A percentile compares a stretch with the other conserved stretches of the same genome.
These are phyloP conservation scores for Punctularia strigosozonata DNA, from an alignment of 768 basidiomycete species.

Conservation along the genomic window DNA sequence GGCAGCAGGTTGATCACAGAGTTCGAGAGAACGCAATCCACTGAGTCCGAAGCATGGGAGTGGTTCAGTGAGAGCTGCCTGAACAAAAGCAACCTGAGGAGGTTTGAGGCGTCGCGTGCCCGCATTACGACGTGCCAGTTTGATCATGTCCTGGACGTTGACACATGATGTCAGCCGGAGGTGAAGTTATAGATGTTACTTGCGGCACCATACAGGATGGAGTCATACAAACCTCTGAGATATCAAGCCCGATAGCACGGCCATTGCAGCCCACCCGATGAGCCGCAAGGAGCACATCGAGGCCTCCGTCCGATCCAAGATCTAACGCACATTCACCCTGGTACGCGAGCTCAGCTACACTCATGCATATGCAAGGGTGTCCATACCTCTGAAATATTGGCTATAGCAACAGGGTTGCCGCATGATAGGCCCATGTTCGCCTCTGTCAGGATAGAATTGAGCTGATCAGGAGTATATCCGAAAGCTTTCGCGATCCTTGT, in stretches of 20 bases:
- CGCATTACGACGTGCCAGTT: conserved; percentile 34
- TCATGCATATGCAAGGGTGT: background rate
- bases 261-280: conserved; percentile 35
- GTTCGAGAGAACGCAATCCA: conserved; percentile 48
- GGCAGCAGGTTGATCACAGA: conserved; percentile 45
- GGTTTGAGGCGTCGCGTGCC: conserved; percentile 26
- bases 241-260: conserved; percentile 42
- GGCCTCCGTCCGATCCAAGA: conserved; percentile 45
- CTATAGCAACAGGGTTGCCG: conserved; percentile 38
- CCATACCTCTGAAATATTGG: conserved; percentile 32
- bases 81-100: conserved; percentile 37
- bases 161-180: background rate
- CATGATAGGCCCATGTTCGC: conserved; percentile 41
- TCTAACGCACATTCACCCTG: conserved; percentile 48
- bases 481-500: conserved; percentile 28
- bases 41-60: conserved; percentile 32
- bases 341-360: background rate
- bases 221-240: conserved; percentile 26
- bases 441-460: conserved; percentile 28
- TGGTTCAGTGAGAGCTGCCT: conserved; percentile 26
- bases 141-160: conserved; percentile 35
- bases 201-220: background rate
- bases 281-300: conserved; percentile 45
- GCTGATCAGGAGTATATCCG: conserved; percentile 34
- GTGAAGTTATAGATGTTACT: background rate